A percentile compares a stretch with the other conserved stretches of the same genome.
Evolutionary conservation across 257 asterid genomes (phyloP).

Genomic region (Fraxinus anomala): DNA sequence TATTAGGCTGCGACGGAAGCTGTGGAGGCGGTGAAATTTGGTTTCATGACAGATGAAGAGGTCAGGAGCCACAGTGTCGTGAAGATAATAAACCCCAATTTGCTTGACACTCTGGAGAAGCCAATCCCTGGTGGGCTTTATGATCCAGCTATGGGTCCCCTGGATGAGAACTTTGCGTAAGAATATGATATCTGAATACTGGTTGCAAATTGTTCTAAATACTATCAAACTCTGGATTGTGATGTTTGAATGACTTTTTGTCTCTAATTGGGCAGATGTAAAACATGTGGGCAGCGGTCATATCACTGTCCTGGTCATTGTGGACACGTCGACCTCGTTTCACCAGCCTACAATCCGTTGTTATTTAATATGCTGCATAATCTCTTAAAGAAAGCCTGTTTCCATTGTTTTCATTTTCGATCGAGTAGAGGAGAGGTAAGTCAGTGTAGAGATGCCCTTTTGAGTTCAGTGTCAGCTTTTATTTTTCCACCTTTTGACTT

Average conservation of each 20-base stretch:
- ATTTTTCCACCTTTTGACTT: background rate
- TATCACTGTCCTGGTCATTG: slow-evolving; percentile 73
- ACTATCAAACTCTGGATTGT: background rate
- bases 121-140: slow-evolving; percentile 75
- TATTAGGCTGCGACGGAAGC: slow-evolving; percentile 50
- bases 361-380: slow-evolving; percentile 51
- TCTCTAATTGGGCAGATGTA: slow-evolving; percentile 61
- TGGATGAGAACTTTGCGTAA: slow-evolving; percentile 51
- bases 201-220: background rate
- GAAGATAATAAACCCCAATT: slow-evolving; percentile 54
- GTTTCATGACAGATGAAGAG: slow-evolving; percentile 74
- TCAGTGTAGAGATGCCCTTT: background rate
- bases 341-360: slow-evolving; percentile 76
- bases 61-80: slow-evolving; percentile 65
- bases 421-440: slow-evolving; percentile 56
- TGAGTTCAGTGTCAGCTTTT: slow-evolving; percentile 4
- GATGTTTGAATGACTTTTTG: slow-evolving; percentile 4
- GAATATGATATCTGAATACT: slow-evolving; percentile 21
- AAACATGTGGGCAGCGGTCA: slow-evolving; percentile 67
- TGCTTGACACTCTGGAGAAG: slow-evolving; percentile 51
- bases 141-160: slow-evolving; percentile 81
- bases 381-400: slow-evolving; percentile 62
- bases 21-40: slow-evolving; percentile 62
- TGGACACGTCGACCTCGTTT: slow-evolving; percentile 87
- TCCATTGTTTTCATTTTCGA: slow-evolving; percentile 66